phyloP scores from a whole-genome alignment of 164 flowering plant genomes.

The Macadamia integrifolia region DNA sequence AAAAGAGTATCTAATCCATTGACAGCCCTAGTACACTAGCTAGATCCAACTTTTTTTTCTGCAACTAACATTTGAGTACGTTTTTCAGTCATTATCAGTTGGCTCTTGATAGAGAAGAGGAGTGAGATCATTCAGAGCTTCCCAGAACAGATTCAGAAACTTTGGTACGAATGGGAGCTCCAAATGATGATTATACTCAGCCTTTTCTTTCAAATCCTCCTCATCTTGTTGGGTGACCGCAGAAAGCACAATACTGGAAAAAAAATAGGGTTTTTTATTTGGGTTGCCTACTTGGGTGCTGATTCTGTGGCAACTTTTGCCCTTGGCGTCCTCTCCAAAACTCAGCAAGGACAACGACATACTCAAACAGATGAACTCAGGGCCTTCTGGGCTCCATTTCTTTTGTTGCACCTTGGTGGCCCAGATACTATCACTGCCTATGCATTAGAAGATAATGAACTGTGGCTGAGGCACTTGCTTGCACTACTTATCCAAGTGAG shows the following conservation, averaged over 20 bases:
- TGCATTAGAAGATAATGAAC: not conserved
- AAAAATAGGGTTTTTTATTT: not conserved
- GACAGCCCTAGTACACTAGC: too few relatives aligned
- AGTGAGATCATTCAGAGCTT: slow-evolving; percentile 10
- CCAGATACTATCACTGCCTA: too few relatives aligned
- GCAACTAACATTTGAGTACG: too few relatives aligned
- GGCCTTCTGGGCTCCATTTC: slow-evolving; percentile 6
- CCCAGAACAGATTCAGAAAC: not conserved
- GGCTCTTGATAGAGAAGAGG: slow-evolving; percentile 17
- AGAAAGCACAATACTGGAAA: not conserved
- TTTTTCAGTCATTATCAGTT: slow-evolving; percentile 9
- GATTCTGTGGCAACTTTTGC: not conserved
- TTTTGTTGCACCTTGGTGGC: not conserved
- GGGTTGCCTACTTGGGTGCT: not conserved
- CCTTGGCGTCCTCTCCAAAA: slow-evolving; percentile 1
- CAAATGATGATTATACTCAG: not conserved
- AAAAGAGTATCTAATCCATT: too few relatives aligned
- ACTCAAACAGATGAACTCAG: not conserved
- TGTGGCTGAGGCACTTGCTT: slow-evolving; percentile 8
- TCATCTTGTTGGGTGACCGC: not conserved
- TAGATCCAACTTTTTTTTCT: too few relatives aligned
- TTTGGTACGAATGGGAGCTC: not conserved
- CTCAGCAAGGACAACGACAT: not conserved
- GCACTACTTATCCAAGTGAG: not conserved
- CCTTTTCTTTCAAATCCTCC: too few relatives aligned